A percentile compares a stretch with the other conserved stretches of the same genome.
Conservation (phyloP, 345 rosid genomes). For the Diplotaxis tenuifolia region DNA sequence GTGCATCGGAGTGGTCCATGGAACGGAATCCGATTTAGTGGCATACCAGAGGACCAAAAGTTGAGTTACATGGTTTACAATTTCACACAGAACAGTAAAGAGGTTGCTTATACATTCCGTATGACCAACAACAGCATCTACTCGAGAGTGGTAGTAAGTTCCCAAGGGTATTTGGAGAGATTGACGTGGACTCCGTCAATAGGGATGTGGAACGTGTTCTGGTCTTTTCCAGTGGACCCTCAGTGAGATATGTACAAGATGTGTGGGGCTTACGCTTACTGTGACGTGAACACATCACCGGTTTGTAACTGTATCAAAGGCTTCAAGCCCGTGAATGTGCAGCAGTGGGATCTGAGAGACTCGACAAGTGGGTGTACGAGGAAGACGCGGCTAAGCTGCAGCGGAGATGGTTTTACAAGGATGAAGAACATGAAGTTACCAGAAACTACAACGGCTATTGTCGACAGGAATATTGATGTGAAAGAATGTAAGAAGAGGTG, state of each 20-base stretch:
- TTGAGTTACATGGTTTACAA: neutral
- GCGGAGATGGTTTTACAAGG: neutral
- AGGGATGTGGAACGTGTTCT: neutral
- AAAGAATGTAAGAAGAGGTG: neutral
- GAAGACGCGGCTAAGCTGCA: neutral
- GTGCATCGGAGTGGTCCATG: neutral
- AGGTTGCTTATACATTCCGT: neutral
- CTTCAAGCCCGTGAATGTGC: neutral
- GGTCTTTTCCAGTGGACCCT: neutral
- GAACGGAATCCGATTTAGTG: neutral
- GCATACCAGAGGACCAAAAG: neutral
- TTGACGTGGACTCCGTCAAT: neutral
- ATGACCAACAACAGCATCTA: neutral
- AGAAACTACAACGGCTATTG: neutral
- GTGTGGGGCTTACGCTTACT: neutral
- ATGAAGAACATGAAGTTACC: neutral
- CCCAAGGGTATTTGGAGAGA: neutral
- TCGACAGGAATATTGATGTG: neutral
- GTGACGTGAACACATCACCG: neutral
- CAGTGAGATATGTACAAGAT: neutral
- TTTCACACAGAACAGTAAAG: neutral
- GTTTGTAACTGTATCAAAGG: neutral
- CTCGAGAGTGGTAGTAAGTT: neutral
- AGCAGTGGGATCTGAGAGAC: neutral
- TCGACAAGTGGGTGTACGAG: neutral